Evolutionary conservation across 176 grass and related monocot genomes (phyloP), one percentile per base, ranked within the genome.

Genomic region (Zea luxurians): DNA sequence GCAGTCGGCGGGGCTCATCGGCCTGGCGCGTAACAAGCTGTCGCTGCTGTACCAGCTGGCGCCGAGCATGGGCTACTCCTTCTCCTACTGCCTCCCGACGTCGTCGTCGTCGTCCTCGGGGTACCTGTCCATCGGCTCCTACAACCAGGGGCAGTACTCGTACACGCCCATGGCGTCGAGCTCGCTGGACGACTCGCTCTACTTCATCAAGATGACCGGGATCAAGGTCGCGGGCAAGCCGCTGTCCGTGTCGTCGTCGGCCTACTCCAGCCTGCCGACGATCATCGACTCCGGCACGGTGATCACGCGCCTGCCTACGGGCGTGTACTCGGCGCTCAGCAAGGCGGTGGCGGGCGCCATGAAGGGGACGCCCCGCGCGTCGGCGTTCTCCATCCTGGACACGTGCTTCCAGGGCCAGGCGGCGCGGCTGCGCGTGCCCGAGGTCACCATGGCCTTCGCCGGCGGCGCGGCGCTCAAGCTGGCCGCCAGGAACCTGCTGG

Each of bases 51-150:
- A 91, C 78, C 94, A 97, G 82, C 73, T 93, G 35, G 91, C 88
- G 1, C 94, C 91, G 1, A 78, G 9, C n/a, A 45, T 90, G 0
- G 94, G 89, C 10, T 82, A 85, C 75, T 93, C 91, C 43, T 97
- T 97, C 84, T 82, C 91, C 71, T 97, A 97, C 82, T 97, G 94
- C 82, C 88, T 97, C 72, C 91, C 94, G 40, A 73, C 94, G 1
- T 55, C 83, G 0, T 89, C 27, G 27, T 85, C 88, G 13, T 89
- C 88, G 2, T 89, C 94, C 38, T 53, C 91, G 0, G 94, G 91
- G 4, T 91, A 88, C 78, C 84, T 93, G 16, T 89, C 94, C 62
- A 68, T 93, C 59, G 91, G 91, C 10, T 75, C 88, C 49, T 91
- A 88, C 84, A 89, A 83, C 70, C 38, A 83, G 10, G 88, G 86